phyloP scores from a whole-genome alignment of 352 stramenopile genomes.

The Phytophthora sp. region DNA sequence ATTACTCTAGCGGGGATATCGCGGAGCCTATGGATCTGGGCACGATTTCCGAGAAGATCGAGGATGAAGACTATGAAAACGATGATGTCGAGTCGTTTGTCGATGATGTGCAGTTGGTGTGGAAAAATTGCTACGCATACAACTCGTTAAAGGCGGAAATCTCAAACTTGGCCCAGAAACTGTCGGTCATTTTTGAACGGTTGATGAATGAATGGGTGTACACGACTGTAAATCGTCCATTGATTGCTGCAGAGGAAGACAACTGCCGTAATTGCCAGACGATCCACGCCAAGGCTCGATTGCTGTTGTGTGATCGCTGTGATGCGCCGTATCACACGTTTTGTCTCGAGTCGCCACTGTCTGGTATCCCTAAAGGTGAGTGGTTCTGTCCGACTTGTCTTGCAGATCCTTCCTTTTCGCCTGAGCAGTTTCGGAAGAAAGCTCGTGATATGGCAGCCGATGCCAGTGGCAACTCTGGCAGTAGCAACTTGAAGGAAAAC shows the following conservation, averaged over 20 bases:
- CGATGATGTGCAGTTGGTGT: constrained; percentile 82
- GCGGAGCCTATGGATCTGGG: constrained; percentile 82
- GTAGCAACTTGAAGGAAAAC: constrained; percentile 37
- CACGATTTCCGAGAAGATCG: constrained; percentile 84
- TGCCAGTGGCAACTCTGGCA: constrained; percentile 17
- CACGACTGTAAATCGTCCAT: constrained; percentile 50
- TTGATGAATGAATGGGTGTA: constrained; percentile 86
- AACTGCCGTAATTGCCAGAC: constrained; percentile 79
- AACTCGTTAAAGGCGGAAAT: constrained; percentile 87
- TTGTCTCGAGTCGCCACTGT: constrained; percentile 67
- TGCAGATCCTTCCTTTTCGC: constrained; percentile 56
- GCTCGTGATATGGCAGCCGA: constrained; percentile 28
- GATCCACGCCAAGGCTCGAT: constrained; percentile 64
- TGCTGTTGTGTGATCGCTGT: constrained; percentile 83
- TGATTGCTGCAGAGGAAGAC: constrained; percentile 78
- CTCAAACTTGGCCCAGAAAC: constrained; percentile 72
- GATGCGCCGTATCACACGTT: constrained; percentile 88
- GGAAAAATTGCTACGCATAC: constrained; percentile 89
- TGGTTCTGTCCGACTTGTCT: constrained; percentile 83
- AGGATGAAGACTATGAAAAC: constrained; percentile 87
- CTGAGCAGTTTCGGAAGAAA: constrained; percentile 63
- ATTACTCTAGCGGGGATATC: constrained; percentile 76
- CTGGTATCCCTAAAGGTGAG: constrained; percentile 62
- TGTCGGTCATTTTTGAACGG: constrained; percentile 79
- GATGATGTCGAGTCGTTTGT: constrained; percentile 84